These are phyloP conservation scores for Salix arbutifolia DNA, from an alignment of 345 rosid genomes.

Conservation along the genomic window DNA sequence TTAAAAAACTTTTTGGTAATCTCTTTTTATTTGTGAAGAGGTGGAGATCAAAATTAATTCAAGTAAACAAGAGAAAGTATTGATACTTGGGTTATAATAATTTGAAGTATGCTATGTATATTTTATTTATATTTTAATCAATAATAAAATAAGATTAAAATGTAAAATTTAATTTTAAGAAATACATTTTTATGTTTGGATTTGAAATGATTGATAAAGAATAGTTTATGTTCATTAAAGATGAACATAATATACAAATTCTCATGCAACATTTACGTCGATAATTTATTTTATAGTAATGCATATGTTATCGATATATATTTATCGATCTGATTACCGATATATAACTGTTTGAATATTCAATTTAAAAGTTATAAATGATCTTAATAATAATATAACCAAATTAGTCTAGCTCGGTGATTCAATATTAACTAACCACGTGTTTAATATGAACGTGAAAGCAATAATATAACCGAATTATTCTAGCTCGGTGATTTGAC, in stretches of 20 bases:
- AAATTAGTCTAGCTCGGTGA: accelerated
- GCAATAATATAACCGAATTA: accelerated
- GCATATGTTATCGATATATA: accelerated
- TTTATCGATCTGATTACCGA: accelerated
- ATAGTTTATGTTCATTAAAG: not conserved
- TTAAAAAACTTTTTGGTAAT: not conserved
- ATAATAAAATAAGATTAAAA: no score
- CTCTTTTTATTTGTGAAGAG: not conserved
- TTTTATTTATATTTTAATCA: no score
- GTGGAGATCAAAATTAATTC: not conserved
- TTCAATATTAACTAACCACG: accelerated
- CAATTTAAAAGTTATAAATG: accelerated
- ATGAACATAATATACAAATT: not conserved
- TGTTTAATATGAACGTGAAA: accelerated
- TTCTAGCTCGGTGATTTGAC: accelerated
- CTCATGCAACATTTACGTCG: accelerated
- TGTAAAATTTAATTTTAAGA: no score
- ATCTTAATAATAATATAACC: accelerated
- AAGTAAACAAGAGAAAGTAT: no score
- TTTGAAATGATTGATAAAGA: accelerated
- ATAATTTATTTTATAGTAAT: not conserved
- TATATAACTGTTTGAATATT: accelerated
- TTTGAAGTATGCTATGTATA: no score
- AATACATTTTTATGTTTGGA: no score
- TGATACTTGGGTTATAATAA: not conserved